Evolutionary conservation across 805 yeast species (phyloP).

Genomic region (Candida pseudofarinosa): DNA sequence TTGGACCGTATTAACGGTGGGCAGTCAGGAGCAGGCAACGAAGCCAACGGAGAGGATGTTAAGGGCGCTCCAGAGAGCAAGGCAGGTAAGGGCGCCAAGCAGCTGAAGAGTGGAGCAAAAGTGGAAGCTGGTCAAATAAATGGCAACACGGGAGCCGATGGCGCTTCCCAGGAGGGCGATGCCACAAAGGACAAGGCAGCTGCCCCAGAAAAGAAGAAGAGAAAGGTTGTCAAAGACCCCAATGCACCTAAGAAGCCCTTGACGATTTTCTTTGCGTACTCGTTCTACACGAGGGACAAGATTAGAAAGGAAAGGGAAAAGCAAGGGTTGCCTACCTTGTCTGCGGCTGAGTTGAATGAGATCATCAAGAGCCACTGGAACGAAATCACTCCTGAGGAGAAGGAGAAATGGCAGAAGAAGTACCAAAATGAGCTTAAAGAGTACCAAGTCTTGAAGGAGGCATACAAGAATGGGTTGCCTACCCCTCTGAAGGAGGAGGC

Average conservation of each 20-base stretch:
- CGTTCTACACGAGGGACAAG: constrained; percentile 66
- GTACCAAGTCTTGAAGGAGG: constrained; percentile 30
- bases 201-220: constrained; percentile 44
- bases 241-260: constrained; percentile 94
- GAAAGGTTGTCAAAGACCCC: constrained; percentile 63
- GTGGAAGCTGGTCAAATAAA: constrained; percentile 12
- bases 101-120: constrained; percentile 1
- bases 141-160: constrained; percentile 12
- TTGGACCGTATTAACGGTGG: constrained; percentile 32
- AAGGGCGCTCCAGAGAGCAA: constrained; percentile 4
- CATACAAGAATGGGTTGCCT: constrained; percentile 24
- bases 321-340: constrained; percentile 55
- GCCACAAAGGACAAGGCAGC: constrained; percentile 12
- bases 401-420: constrained; percentile 62
- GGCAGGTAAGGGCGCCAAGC: constrained; percentile 2
- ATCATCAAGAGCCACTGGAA: constrained; percentile 81
- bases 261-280: constrained; percentile 77
- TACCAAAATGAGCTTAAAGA: constrained; percentile 45
- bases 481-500: constrained; percentile 7
- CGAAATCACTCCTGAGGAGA: constrained; percentile 62
- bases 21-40: constrained; percentile 13
- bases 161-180: constrained; percentile 12
- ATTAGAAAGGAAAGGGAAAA: constrained; percentile 64
- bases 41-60: constrained; percentile 9
- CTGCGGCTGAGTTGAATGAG: constrained; percentile 74